These are phyloP conservation scores for Inonotus hispidus DNA, from an alignment of 1,284 basidiomycete genomes.

Conservation along the genomic window DNA sequence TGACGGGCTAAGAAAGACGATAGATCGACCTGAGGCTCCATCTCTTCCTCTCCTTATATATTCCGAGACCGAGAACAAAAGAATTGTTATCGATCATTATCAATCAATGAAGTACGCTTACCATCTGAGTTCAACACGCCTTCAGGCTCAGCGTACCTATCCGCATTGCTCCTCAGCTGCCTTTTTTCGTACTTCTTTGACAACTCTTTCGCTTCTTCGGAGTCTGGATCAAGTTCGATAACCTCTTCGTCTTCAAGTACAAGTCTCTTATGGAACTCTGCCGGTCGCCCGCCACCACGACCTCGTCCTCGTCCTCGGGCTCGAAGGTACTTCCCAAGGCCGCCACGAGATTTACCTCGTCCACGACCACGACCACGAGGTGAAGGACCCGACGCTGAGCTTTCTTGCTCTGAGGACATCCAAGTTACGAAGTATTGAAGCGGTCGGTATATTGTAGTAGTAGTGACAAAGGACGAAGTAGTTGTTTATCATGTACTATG, in stretches of 20 bases:
- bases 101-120: constrained; percentile 27
- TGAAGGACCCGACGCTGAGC: neutral
- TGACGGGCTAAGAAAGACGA: constrained; percentile 61
- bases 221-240: constrained; percentile 35
- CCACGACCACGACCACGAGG: constrained; percentile 11
- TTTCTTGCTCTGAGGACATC: neutral
- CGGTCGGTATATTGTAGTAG: neutral
- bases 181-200: constrained; percentile 49
- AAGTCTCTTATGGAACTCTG: constrained; percentile 46
- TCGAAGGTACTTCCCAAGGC: constrained; percentile 20
- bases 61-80: neutral
- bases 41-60: constrained; percentile 52
- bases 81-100: neutral
- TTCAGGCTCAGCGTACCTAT: constrained; percentile 64
- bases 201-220: constrained; percentile 43
- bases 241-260: constrained; percentile 51
- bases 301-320: constrained; percentile 20
- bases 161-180: constrained; percentile 58
- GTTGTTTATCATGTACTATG: neutral
- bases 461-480: neutral
- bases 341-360: constrained; percentile 18
- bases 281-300: constrained; percentile 15
- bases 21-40: constrained; percentile 70
- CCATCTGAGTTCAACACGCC: constrained; percentile 64
- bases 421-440: neutral